Conservation (phyloP, 148 eudicot species). For the Chenopodium formosanum region DNA sequence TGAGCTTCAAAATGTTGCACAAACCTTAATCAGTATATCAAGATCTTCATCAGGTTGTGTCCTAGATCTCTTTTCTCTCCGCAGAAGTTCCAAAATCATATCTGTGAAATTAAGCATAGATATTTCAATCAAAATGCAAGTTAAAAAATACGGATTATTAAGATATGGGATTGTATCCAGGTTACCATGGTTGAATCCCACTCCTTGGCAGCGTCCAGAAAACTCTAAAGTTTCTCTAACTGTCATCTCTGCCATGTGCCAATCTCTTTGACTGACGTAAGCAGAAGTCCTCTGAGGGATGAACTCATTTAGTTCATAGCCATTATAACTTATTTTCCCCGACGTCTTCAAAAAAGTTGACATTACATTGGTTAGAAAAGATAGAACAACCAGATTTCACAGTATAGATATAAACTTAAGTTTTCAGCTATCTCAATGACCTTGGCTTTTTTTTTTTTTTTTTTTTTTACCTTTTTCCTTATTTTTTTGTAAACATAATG, state of each 20-base stretch:
- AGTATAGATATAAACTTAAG: not conserved
- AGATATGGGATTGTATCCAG: conserved; percentile 9
- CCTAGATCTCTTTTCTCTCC: conserved; percentile 65
- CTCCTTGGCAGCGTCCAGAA: conserved; percentile 82
- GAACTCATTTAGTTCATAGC: conserved; percentile 69
- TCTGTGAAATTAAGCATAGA: conserved; percentile 33
- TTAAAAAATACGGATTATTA: not conserved
- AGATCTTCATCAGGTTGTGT: conserved; percentile 85
- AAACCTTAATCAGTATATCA: conserved; percentile 82
- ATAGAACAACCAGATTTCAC: conserved; percentile 1
- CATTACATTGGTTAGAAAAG: conserved; percentile 17
- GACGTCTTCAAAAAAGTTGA: conserved; percentile 55
- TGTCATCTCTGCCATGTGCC: conserved; percentile 94
- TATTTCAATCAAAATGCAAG: not conserved
- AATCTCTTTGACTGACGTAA: conserved; percentile 85
- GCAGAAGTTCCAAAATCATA: conserved; percentile 84
- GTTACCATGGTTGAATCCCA: conserved; percentile 71
- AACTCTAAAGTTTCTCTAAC: conserved; percentile 79
- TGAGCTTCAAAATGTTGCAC: conserved; percentile 18
- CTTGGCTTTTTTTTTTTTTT: not conserved
- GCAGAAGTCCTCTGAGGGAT: conserved; percentile 87
- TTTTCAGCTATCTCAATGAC: not conserved
- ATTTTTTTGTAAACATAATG: too few relatives aligned
- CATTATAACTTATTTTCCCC: conserved; percentile 76
- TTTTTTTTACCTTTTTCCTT: too few relatives aligned